Conservation (phyloP, 257 asterid genomes). For the Solanum bulbocastanum region DNA sequence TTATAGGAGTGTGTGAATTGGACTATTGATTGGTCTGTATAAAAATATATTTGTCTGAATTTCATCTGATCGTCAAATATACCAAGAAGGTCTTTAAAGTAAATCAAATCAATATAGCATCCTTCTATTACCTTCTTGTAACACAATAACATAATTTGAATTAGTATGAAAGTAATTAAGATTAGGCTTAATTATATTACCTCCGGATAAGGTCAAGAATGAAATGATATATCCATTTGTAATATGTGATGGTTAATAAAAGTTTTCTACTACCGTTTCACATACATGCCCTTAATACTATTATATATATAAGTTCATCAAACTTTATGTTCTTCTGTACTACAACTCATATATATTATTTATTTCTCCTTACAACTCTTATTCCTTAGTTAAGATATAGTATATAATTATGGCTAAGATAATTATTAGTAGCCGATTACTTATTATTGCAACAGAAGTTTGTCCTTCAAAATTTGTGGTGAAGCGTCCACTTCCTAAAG, state of each 20-base stretch:
- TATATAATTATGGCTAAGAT: neutral
- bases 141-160: neutral
- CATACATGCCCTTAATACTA: too few relatives aligned
- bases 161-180: neutral
- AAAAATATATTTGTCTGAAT: neutral
- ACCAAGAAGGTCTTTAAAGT: neutral
- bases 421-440: neutral
- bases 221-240: neutral
- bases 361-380: neutral
- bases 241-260: neutral
- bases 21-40: too few relatives aligned
- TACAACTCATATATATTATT: neutral
- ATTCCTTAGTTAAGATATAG: neutral
- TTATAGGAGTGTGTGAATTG: too few relatives aligned
- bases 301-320: too few relatives aligned
- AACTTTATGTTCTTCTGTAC: neutral
- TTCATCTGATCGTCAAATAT: neutral
- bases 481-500: neutral
- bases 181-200: neutral
- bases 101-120: neutral
- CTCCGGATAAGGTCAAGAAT: neutral
- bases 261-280: neutral
- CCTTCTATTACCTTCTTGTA: neutral
- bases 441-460: neutral
- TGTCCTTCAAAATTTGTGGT: neutral